These are phyloP conservation scores for Aechmea fasciata DNA, from an alignment of 176 grass and related monocot genomes.

Conservation along the genomic window DNA sequence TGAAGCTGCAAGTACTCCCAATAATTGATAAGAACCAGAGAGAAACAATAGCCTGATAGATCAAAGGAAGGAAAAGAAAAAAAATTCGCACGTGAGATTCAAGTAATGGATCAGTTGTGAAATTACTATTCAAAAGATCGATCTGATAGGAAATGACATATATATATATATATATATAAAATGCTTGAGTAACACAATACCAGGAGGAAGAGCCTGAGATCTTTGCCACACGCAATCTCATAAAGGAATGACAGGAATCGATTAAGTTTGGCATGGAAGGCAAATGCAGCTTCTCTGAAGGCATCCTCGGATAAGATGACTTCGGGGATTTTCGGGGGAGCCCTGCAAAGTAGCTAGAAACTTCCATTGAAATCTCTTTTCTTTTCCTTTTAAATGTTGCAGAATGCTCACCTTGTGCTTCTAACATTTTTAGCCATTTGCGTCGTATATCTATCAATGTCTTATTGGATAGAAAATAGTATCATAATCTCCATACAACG, in stretches of 20 bases:
- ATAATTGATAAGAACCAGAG: conserved; percentile 63
- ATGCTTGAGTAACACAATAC: conserved; percentile 29
- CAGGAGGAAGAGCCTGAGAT: conserved; percentile 65
- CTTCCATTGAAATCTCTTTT: too few relatives aligned
- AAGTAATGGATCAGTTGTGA: not conserved
- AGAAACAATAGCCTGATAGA: conserved; percentile 47
- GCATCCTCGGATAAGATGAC: conserved; percentile 47
- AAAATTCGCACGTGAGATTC: not conserved
- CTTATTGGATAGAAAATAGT: too few relatives aligned
- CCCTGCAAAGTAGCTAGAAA: conserved; percentile 27
- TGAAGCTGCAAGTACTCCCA: conserved; percentile 70
- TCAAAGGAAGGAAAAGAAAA: conserved; percentile 2
- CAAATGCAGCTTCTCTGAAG: conserved; percentile 47
- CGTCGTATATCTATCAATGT: too few relatives aligned
- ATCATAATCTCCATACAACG: too few relatives aligned
- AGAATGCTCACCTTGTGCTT: too few relatives aligned
- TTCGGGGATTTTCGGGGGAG: conserved; percentile 46
- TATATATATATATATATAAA: not conserved
- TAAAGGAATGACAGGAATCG: conserved; percentile 30
- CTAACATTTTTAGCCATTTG: too few relatives aligned
- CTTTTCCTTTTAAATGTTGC: too few relatives aligned
- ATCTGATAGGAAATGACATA: not conserved
- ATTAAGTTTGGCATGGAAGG: conserved; percentile 35
- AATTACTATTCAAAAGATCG: too few relatives aligned
- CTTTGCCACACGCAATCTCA: conserved; percentile 68